Percentiles rank a stretch among this genome's conserved stretches.
Conservation (phyloP, 2,329 filamentous ascomycete genomes). For the Beauveria sp. region DNA sequence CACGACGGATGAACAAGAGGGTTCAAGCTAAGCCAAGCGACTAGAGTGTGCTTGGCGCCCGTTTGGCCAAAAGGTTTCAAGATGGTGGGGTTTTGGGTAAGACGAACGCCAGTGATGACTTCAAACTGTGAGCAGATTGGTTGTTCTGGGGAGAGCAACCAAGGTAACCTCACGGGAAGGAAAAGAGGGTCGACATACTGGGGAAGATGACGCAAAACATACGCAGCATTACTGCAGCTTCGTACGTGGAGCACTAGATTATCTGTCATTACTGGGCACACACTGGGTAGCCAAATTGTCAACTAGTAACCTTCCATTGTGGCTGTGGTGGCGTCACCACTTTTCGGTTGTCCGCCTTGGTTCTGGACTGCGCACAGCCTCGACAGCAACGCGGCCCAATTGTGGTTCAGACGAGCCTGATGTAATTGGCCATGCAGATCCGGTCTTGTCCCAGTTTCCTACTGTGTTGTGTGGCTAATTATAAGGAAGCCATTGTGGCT, state of each 20-base stretch:
- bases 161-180: neutral
- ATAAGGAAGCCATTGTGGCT: neutral
- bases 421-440: neutral
- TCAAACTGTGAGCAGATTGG: neutral
- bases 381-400: neutral
- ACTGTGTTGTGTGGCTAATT: neutral
- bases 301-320: constrained; percentile 1
- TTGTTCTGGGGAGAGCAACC: neutral
- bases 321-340: constrained; percentile 22
- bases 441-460: neutral
- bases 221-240: neutral
- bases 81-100: neutral
- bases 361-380: neutral
- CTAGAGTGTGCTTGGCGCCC: neutral
- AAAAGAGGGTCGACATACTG: neutral
- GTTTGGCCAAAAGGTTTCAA: constrained; percentile 7
- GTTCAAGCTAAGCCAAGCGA: neutral
- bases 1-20: neutral
- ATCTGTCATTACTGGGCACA: no score
- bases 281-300: no score
- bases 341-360: neutral
- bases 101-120: neutral
- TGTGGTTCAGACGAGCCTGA: neutral
- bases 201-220: constrained; percentile 11
- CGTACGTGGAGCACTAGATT: neutral